Conservation (phyloP, 2,329 filamentous ascomycete species). For the Colletotrichum sansevieriae region DNA sequence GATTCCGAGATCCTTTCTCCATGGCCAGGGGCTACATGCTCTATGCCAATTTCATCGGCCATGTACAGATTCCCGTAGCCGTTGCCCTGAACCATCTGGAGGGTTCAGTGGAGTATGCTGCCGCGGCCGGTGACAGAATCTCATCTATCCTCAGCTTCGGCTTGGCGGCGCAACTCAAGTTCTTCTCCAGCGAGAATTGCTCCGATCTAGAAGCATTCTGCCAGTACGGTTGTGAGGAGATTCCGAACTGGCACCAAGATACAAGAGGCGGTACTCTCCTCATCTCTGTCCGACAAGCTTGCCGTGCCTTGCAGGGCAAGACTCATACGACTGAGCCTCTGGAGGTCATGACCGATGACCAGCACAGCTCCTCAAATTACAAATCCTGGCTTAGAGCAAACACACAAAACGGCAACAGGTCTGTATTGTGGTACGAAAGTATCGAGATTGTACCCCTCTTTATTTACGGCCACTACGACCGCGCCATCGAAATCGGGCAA, state of each 20-base stretch:
- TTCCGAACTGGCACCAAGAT: constrained; percentile 79
- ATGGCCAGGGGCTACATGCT: constrained; percentile 77
- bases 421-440: constrained; percentile 76
- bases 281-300: constrained; percentile 74
- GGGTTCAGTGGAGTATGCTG: constrained; percentile 74
- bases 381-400: constrained; percentile 69
- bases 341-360: constrained; percentile 75
- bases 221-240: constrained; percentile 79
- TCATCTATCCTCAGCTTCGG: constrained; percentile 80
- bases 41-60: constrained; percentile 77
- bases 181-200: constrained; percentile 78
- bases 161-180: constrained; percentile 73
- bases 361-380: constrained; percentile 71
- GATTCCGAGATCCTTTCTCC: constrained; percentile 73
- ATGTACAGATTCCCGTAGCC: constrained; percentile 73
- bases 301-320: constrained; percentile 80
- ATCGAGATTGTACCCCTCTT: constrained; percentile 74
- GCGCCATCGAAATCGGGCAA: constrained; percentile 69
- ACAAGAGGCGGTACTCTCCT: constrained; percentile 79
- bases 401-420: constrained; percentile 71
- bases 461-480: constrained; percentile 72
- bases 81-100: constrained; percentile 72
- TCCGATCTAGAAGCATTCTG: constrained; percentile 78
- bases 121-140: constrained; percentile 77
- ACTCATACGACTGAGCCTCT: constrained; percentile 66